These are phyloP conservation scores for Eimeria necatrix DNA, from an alignment of 169 alveolate species.

Conservation along the genomic window DNA sequence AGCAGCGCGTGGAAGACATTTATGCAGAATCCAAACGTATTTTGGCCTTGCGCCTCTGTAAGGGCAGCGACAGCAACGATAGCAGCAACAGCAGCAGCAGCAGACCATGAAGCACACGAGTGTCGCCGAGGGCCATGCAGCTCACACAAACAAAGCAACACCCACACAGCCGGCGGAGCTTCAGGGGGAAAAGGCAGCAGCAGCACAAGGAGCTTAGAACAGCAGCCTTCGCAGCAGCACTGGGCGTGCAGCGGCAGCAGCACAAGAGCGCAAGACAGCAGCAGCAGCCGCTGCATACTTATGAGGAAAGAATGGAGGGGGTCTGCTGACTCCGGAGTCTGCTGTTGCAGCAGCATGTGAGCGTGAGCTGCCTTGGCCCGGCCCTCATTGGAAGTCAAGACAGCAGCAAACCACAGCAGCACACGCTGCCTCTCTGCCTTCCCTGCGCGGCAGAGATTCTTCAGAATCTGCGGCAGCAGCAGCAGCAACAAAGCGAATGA, in stretches of 20 bases:
- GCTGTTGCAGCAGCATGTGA: slow-evolving; percentile 60
- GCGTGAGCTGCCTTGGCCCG: slow-evolving; percentile 68
- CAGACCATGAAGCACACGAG: not conserved
- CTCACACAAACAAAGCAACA: not conserved
- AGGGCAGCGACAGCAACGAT: not conserved
- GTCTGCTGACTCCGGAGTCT: slow-evolving; percentile 63
- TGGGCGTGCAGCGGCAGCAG: slow-evolving; percentile 4
- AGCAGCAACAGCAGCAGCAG: not conserved
- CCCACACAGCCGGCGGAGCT: not conserved
- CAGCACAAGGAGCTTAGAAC: not conserved
- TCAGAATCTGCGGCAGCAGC: slow-evolving; percentile 57
- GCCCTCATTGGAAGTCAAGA: slow-evolving; percentile 54
- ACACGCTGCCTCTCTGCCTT: slow-evolving; percentile 51
- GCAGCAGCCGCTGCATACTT: slow-evolving; percentile 26
- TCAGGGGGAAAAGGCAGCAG: not conserved
- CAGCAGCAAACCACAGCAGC: slow-evolving; percentile 70
- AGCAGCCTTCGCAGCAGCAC: not conserved
- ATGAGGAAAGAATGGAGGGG: slow-evolving; percentile 73
- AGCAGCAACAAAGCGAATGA: not conserved
- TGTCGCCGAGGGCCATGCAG: not conserved
- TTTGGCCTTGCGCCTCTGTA: slow-evolving; percentile 74
- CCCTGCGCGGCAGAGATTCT: slow-evolving; percentile 66
- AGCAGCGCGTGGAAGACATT: slow-evolving; percentile 80
- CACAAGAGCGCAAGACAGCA: not conserved
- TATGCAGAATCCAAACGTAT: slow-evolving; percentile 81